Evolutionary conservation across 2,329 filamentous ascomycete genomes (phyloP).

Genomic region (Diaporthe eres): DNA sequence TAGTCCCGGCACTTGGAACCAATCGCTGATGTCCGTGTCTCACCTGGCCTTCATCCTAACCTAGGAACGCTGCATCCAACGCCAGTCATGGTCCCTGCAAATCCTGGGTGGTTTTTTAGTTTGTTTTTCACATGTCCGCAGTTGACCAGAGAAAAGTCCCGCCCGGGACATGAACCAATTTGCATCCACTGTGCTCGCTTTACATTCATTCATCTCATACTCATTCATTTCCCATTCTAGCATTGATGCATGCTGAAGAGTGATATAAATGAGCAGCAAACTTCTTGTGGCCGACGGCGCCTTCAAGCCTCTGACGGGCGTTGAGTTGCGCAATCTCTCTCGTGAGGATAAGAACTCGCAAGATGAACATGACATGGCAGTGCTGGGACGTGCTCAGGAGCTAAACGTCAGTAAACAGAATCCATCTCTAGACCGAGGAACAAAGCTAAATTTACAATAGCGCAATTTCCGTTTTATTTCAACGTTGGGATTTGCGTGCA

Average conservation of each 20-base stretch:
- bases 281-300: slow-evolving; percentile 14
- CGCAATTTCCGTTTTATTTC: slow-evolving; percentile 65
- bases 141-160: neutral
- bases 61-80: neutral
- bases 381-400: slow-evolving; percentile 49
- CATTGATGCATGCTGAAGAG: neutral
- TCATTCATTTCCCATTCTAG: neutral
- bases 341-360: slow-evolving; percentile 46
- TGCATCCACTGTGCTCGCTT: neutral
- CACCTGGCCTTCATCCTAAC: neutral
- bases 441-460: slow-evolving; percentile 45
- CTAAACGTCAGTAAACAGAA: slow-evolving; percentile 44
- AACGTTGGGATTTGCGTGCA: slow-evolving; percentile 66
- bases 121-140: neutral
- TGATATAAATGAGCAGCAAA: slow-evolving; percentile 24
- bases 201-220: neutral
- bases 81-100: neutral
- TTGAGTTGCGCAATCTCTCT: slow-evolving; percentile 43
- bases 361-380: slow-evolving; percentile 53
- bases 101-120: neutral
- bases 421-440: neutral
- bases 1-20: neutral
- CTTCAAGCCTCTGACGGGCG: slow-evolving; percentile 29
- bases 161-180: neutral
- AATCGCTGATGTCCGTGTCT: slow-evolving; percentile 2